Percentiles rank a stretch among this genome's conserved stretches.
Evolutionary conservation across 345 rosid genomes (phyloP).

Genomic region (Syzygium oleosum): DNA sequence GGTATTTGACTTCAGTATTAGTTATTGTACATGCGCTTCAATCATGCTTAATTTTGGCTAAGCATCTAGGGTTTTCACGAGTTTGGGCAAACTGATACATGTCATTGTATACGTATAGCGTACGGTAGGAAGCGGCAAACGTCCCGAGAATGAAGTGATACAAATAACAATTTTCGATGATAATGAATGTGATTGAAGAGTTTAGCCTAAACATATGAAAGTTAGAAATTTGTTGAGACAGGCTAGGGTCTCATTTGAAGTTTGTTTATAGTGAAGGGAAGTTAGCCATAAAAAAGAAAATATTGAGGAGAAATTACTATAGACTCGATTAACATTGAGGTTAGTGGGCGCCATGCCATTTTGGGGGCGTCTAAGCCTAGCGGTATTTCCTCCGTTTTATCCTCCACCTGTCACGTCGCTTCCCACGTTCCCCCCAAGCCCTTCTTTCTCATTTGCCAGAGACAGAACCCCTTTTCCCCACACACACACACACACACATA

Average conservation of each 20-base stretch:
- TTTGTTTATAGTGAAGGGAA: not conserved
- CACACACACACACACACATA: too few relatives aligned
- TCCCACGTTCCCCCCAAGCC: not conserved
- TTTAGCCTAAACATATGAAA: too few relatives aligned
- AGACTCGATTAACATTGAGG: not conserved
- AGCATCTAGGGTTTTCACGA: not conserved
- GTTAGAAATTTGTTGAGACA: not conserved
- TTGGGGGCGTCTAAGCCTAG: too few relatives aligned
- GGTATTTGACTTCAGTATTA: not conserved
- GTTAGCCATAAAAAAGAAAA: not conserved
- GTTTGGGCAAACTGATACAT: not conserved
- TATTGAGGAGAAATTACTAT: not conserved
- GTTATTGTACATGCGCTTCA: not conserved
- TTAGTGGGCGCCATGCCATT: not conserved
- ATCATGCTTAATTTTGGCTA: not conserved
- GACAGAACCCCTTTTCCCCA: not conserved
- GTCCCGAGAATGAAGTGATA: not conserved
- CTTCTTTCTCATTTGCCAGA: not conserved
- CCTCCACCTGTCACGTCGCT: not conserved
- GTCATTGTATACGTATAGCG: not conserved
- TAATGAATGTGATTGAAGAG: too few relatives aligned
- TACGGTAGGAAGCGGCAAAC: not conserved
- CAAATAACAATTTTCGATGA: not conserved
- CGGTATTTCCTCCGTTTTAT: not conserved
- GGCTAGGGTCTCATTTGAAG: not conserved